phyloP scores from a whole-genome alignment of 352 stramenopile genomes.

The Phytophthora capsici region DNA sequence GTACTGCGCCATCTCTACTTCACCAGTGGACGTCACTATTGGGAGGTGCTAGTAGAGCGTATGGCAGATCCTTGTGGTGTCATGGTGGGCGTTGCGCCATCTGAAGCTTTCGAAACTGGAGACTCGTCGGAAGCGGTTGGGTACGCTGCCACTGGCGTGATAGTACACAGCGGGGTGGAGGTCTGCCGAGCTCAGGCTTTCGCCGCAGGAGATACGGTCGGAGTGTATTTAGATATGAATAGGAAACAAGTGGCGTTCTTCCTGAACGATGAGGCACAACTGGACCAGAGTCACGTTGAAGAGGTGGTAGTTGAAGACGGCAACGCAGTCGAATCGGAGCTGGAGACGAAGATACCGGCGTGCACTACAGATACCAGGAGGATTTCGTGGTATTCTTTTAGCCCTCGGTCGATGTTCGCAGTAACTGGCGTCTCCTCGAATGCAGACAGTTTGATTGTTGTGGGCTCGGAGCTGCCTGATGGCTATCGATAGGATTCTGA shows the following conservation, averaged over 20 bases:
- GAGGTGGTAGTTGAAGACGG: not conserved
- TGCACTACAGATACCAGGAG: conserved; percentile 2
- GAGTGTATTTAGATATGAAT: conserved; percentile 60
- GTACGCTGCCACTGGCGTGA: conserved; percentile 45
- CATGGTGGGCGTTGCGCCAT: conserved; percentile 42
- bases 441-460: conserved; percentile 44
- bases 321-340: not conserved
- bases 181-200: conserved; percentile 40
- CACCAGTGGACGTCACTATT: conserved; percentile 62
- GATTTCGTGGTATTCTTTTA: conserved; percentile 34
- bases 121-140: conserved; percentile 33
- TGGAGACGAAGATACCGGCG: conserved; percentile 30
- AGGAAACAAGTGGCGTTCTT: conserved; percentile 48
- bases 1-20: conserved; percentile 58
- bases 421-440: conserved; percentile 37
- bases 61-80: conserved; percentile 31
- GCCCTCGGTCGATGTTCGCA: conserved; percentile 39
- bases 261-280: conserved; percentile 45
- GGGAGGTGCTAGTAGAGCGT: conserved; percentile 47
- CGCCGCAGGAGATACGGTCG: conserved; percentile 45
- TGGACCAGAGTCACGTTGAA: conserved; percentile 8
- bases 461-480: conserved; percentile 27
- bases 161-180: conserved; percentile 44
- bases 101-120: conserved; percentile 36
- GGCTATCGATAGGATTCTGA: conserved; percentile 39